These are phyloP conservation scores for Solanum ossicruentum DNA, from an alignment of 257 asterid species.

Conservation along the genomic window DNA sequence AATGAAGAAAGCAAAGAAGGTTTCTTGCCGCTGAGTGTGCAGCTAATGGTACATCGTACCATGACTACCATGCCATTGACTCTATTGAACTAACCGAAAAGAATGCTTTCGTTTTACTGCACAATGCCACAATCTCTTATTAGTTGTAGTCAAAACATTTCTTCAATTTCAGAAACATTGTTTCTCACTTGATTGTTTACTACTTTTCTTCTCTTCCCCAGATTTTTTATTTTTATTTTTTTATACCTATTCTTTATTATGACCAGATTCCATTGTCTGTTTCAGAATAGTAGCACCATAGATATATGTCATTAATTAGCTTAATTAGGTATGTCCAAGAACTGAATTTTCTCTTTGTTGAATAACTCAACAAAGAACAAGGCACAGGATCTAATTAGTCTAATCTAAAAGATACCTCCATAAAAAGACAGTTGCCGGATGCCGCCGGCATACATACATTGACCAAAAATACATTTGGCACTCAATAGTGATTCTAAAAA, in stretches of 20 bases:
- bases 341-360: background rate
- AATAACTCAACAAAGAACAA: background rate
- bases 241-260: background rate
- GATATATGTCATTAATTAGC: background rate
- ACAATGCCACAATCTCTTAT: background rate
- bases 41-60: background rate
- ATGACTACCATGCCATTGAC: background rate
- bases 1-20: background rate
- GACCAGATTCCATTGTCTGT: background rate
- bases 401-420: background rate
- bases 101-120: background rate
- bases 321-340: background rate
- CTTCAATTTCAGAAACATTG: background rate
- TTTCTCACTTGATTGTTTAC: background rate
- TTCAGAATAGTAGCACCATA: background rate
- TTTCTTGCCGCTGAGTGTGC: background rate
- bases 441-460: background rate
- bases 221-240: background rate
- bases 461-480: background rate
- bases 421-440: background rate
- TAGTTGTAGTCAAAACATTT: background rate
- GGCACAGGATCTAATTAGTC: background rate
- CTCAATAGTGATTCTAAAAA: background rate
- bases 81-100: background rate
- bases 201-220: background rate